phyloP scores from a whole-genome alignment of 371 early-diverging fungal genomes.

The Dinochytrium kinnereticum region DNA sequence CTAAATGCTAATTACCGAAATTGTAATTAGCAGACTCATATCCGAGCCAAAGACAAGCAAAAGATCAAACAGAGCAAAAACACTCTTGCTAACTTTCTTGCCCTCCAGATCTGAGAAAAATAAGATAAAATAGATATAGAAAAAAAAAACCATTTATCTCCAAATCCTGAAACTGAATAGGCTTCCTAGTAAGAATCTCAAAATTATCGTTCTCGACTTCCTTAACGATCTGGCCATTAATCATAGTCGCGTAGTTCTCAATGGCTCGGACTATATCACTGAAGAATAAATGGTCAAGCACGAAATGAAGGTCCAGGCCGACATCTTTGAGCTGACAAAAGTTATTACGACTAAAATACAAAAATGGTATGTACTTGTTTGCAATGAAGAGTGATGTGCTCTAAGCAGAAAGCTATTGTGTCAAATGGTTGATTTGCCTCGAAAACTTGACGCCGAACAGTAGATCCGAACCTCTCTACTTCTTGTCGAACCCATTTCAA shows the following conservation, averaged over 20 bases:
- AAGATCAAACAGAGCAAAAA: slow-evolving; percentile 58
- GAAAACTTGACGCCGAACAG: slow-evolving; percentile 88
- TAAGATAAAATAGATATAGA: neutral
- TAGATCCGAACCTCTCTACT: slow-evolving; percentile 81
- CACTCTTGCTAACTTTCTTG: slow-evolving; percentile 24
- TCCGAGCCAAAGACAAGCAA: slow-evolving; percentile 83
- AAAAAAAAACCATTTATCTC: neutral
- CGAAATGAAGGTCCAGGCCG: slow-evolving; percentile 86
- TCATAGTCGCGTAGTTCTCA: slow-evolving; percentile 28
- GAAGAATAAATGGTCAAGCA: slow-evolving; percentile 79
- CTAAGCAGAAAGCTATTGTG: slow-evolving; percentile 84
- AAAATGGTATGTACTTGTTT: slow-evolving; percentile 55
- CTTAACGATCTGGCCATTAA: slow-evolving; percentile 5
- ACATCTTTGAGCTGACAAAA: slow-evolving; percentile 62
- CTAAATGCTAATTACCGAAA: no score
- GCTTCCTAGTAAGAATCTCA: slow-evolving; percentile 47
- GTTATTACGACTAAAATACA: neutral
- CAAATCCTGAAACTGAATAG: neutral
- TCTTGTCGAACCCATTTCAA: slow-evolving; percentile 91
- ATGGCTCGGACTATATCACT: slow-evolving; percentile 58
- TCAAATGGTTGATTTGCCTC: slow-evolving; percentile 75
- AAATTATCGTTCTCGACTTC: slow-evolving; percentile 46
- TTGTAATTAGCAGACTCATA: slow-evolving; percentile 68
- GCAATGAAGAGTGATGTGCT: slow-evolving; percentile 75
- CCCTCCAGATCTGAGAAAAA: neutral